A percentile compares a stretch with the other conserved stretches of the same genome.
These are phyloP conservation scores for Sporothrix curviconia DNA, from an alignment of 2,329 filamentous ascomycete species.

Conservation along the genomic window DNA sequence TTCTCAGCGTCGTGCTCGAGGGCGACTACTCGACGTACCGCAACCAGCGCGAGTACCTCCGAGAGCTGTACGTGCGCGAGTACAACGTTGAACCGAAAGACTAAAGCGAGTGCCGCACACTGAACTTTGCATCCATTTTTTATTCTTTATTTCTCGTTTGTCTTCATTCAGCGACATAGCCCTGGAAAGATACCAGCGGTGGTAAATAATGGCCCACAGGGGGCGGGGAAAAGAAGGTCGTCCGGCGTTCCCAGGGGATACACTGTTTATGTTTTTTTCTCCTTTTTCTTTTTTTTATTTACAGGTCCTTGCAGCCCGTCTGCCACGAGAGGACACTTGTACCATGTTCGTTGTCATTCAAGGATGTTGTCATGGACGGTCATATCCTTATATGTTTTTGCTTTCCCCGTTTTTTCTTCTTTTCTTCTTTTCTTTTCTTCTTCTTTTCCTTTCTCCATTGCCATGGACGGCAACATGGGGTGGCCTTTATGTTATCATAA, in stretches of 20 bases:
- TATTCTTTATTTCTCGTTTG: neutral
- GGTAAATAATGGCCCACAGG: neutral
- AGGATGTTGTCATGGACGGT: neutral
- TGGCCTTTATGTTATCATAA: too few species aligned
- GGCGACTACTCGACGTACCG: slow-evolving; percentile 75
- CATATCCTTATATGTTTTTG: neutral
- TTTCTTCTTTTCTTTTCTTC: neutral
- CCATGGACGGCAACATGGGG: too few species aligned
- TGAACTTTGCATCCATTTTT: neutral
- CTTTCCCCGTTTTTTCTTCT: neutral
- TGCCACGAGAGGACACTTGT: too few species aligned
- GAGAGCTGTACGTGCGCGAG: slow-evolving; percentile 41
- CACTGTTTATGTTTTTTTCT: neutral
- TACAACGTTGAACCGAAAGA: slow-evolving; percentile 21
- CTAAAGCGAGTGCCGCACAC: neutral
- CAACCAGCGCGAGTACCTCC: slow-evolving; percentile 59
- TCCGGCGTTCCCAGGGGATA: neutral
- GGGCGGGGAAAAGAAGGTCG: neutral
- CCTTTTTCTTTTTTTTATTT: too few species aligned
- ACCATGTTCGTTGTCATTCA: too few species aligned
- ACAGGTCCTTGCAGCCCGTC: too few species aligned
- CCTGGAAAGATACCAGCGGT: neutral
- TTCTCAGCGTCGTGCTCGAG: slow-evolving; percentile 65
- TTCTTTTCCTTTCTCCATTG: neutral
- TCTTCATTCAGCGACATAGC: neutral